Base-by-base conservation (phyloP, 208 protist genomes). In the Novymonas esmeraldas region DNA sequence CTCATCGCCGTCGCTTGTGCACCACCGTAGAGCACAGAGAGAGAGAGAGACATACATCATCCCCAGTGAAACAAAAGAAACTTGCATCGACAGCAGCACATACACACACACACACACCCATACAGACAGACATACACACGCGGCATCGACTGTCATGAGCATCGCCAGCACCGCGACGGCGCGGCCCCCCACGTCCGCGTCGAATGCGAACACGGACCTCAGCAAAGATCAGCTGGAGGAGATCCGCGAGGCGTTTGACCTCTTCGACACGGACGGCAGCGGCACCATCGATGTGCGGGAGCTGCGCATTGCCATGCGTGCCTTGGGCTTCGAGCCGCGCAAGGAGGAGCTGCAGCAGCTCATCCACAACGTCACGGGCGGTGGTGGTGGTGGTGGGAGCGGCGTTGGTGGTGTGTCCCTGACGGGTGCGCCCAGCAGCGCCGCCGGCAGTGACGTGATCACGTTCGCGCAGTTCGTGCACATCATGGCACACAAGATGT, bases 201-300 rank as follows among this genome's bases (percentile, higher is more conserved):
- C 72, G 16, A 38, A 24, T 49, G 56, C 58, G 6, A 34, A 41
- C 14, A n/a, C 63, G 18, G 82, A 85, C 55, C 79, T 96, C 36
- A 94, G 82, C 26, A 85, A 85, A 39, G 90, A 96, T 29, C 90
- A 96, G 66, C 77, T 81, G 18, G 84, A 98, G 52, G 96, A 97
- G 65, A 98, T 99, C 24, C 89, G 89, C 29, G 97, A 99, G 68
- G 97, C 97, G 0, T 99, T 99, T 60, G 95, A 99, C 41, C 88
- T 99, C 20, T 99, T 99, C 61, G 97, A 99, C 78, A 95, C 93
- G 11, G 96, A 99, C 55, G 94, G 97, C 50, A 94, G 85, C 64
- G 97, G 97, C 29, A 84, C 77, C 3, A 98, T 98, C 68, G 92
- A 98, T 55, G 88, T 79, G 22, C 92, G 96, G 71, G 92, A 98